Conservation (phyloP, 257 asterid genomes). For the Solanum piurae region DNA sequence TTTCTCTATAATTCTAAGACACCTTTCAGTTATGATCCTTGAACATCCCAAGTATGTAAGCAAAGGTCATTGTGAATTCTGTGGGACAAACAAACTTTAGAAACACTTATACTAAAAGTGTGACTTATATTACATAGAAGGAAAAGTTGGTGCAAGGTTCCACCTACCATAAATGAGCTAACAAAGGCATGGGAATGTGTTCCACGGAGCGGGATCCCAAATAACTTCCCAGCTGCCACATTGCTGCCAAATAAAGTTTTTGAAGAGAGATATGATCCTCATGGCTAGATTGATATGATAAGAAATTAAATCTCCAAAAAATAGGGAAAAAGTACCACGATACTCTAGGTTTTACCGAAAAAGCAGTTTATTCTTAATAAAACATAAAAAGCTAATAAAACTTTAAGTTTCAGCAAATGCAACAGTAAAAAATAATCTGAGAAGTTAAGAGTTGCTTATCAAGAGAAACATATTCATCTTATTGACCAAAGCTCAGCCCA, state of each 20-base stretch:
- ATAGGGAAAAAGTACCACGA: not conserved
- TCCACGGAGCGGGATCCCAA: slow-evolving; percentile 99
- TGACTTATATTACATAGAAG: not conserved
- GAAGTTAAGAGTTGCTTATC: not conserved
- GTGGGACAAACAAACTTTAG: not conserved
- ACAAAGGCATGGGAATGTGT: slow-evolving; percentile 98
- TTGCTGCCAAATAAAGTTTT: slow-evolving; percentile 44
- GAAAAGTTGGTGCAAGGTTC: not conserved
- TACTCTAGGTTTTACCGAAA: not conserved
- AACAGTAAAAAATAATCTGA: not conserved
- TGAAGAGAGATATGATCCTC: not conserved
- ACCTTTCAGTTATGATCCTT: not conserved
- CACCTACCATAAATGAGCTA: slow-evolving; percentile 85
- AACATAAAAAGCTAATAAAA: not conserved
- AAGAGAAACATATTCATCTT: not conserved
- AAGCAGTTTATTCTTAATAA: not conserved
- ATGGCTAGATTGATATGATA: not conserved
- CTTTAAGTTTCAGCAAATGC: not conserved
- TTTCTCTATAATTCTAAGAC: not conserved
- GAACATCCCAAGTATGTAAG: not conserved
- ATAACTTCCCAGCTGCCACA: slow-evolving; percentile 96
- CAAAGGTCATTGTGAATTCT: not conserved
- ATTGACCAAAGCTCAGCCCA: not conserved
- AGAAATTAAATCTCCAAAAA: not conserved
- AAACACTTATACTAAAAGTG: not conserved